Conservation (phyloP, 1,139 yeast species). For the Trichomonascaceae sp. region DNA sequence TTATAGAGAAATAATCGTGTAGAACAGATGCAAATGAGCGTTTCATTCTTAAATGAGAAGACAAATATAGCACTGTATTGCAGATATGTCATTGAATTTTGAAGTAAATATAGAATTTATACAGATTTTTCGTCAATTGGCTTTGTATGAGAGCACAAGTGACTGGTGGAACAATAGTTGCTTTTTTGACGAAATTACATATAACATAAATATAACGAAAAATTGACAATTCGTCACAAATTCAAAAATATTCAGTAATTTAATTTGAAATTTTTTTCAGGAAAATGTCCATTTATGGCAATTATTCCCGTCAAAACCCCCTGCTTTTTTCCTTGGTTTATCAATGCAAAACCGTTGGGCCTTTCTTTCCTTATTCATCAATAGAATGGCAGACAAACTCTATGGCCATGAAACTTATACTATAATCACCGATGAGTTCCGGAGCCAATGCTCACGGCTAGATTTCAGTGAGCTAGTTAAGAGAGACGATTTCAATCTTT, state of each 20-base stretch:
- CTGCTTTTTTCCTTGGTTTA: not conserved
- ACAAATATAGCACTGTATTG: not conserved
- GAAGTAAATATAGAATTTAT: too few species aligned
- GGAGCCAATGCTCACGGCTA: conserved; percentile 16
- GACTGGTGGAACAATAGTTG: not conserved
- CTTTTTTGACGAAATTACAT: not conserved
- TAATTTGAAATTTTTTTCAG: not conserved
- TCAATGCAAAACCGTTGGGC: not conserved
- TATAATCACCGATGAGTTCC: conserved; percentile 10
- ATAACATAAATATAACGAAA: too few species aligned
- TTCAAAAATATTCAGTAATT: not conserved
- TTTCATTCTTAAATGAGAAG: not conserved
- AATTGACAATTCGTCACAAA: not conserved
- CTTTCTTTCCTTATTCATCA: not conserved
- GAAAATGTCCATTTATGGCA: not conserved
- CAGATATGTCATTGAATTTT: not conserved
- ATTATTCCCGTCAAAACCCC: not conserved
- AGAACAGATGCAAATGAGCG: not conserved
- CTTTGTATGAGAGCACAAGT: too few species aligned
- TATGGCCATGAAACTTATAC: conserved; percentile 24
- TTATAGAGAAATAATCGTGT: not conserved
- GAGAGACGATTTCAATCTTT: conserved; percentile 26
- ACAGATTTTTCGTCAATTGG: too few species aligned
- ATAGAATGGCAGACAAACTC: conserved; percentile 10
- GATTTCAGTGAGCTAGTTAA: conserved; percentile 28